phyloP scores from a whole-genome alignment of 1,284 basidiomycete species.

The Chalciporus piperatoides region DNA sequence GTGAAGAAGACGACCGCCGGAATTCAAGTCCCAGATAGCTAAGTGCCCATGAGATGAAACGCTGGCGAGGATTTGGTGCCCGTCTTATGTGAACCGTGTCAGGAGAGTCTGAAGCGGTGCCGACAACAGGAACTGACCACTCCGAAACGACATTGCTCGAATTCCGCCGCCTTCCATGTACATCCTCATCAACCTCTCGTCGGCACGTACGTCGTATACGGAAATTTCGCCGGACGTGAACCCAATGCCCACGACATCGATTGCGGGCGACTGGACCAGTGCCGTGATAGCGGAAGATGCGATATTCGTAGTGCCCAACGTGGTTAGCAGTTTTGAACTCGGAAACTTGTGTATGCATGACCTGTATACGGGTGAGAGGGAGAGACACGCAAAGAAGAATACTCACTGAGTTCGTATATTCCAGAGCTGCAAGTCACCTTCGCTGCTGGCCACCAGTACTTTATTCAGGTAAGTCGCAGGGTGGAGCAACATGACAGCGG shows the following conservation, averaged over 20 bases:
- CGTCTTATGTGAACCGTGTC: constrained; percentile 49
- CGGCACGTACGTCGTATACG: constrained; percentile 86
- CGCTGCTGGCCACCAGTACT: constrained; percentile 78
- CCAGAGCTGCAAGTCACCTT: constrained; percentile 91
- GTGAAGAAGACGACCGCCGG: constrained; percentile 78
- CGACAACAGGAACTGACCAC: constrained; percentile 50
- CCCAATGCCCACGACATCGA: constrained; percentile 93
- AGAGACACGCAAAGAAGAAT: neutral
- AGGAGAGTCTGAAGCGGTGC: constrained; percentile 3
- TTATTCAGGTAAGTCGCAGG: constrained; percentile 98
- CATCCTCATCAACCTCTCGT: constrained; percentile 85
- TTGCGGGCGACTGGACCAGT: constrained; percentile 88
- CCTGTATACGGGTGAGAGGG: constrained; percentile 35
- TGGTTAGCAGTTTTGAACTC: constrained; percentile 46
- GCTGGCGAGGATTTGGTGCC: constrained; percentile 82
- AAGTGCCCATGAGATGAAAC: constrained; percentile 85
- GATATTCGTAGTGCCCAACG: constrained; percentile 41
- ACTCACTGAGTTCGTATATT: constrained; percentile 83
- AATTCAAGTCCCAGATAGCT: constrained; percentile 87
- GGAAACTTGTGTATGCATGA: constrained; percentile 65
- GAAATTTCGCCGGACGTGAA: constrained; percentile 86
- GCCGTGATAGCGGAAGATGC: constrained; percentile 65
- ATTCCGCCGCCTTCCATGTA: constrained; percentile 83
- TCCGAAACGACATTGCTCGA: constrained; percentile 80
- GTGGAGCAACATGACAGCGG: constrained; percentile 82